phyloP scores from a whole-genome alignment of 106 monocot species.

The Agapanthus africanus region DNA sequence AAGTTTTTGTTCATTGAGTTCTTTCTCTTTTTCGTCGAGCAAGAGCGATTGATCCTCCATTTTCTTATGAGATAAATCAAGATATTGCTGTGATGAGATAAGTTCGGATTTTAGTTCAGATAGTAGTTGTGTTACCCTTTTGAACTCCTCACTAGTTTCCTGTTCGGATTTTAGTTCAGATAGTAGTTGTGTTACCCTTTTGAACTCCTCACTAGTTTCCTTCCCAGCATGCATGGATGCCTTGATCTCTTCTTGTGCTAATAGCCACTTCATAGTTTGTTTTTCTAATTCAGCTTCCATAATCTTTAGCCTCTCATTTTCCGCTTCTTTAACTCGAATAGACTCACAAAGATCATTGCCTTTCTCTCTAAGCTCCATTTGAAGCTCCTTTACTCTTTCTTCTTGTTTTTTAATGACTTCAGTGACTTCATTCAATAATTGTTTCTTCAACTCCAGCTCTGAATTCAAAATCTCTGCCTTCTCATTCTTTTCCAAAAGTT shows the following conservation, averaged over 20 bases:
- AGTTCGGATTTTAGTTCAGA: constrained; percentile 44
- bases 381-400: constrained; percentile 25
- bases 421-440: constrained; percentile 30
- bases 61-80: constrained; percentile 27
- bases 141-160: constrained; percentile 27
- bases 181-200: too few relatives aligned
- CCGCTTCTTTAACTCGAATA: constrained; percentile 24
- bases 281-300: constrained; percentile 34
- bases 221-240: too few relatives aligned
- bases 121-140: constrained; percentile 36
- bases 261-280: constrained; percentile 27
- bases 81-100: constrained; percentile 27
- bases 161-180: constrained; percentile 18
- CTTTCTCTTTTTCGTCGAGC: constrained; percentile 26
- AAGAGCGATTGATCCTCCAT: constrained; percentile 28
- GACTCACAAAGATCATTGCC: constrained; percentile 22
- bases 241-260: constrained; percentile 26
- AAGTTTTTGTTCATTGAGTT: constrained; percentile 29
- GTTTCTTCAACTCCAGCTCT: constrained; percentile 30
- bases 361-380: constrained; percentile 24
- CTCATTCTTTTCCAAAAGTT: constrained; percentile 32
- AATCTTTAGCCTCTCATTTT: constrained; percentile 28
- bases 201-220: too few relatives aligned
- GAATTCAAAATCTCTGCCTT: constrained; percentile 13
- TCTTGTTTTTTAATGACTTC: constrained; percentile 32